phyloP scores from a whole-genome alignment of 1,284 basidiomycete species.

The Leucoagaricus sp. region DNA sequence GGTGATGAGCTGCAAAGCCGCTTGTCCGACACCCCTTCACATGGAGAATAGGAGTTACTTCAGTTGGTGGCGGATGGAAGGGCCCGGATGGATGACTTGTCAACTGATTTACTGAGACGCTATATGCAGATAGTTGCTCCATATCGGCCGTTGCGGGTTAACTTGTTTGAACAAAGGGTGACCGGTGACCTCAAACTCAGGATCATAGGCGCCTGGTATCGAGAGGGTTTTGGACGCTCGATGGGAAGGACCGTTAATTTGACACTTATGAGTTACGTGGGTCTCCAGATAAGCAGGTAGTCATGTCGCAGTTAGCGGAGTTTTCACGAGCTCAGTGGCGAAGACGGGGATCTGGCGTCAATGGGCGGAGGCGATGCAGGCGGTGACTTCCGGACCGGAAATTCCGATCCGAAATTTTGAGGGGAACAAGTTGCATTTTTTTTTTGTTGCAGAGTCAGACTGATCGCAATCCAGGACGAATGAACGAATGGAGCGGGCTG shows the following conservation, averaged over 20 bases:
- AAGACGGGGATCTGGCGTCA: neutral
- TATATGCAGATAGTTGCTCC: neutral
- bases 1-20: neutral
- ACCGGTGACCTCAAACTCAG: neutral
- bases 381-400: neutral
- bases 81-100: neutral
- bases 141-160: neutral
- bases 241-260: neutral
- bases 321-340: neutral
- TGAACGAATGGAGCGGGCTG: neutral
- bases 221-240: neutral
- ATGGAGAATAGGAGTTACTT: neutral
- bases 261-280: neutral
- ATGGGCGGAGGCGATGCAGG: neutral
- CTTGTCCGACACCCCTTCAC: neutral
- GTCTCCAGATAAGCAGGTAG: neutral
- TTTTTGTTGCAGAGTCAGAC: neutral
- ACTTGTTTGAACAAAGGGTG: neutral
- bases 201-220: too few relatives aligned
- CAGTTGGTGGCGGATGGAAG: neutral
- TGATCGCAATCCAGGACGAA: neutral
- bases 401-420: neutral
- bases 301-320: neutral
- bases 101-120: neutral
- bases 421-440: constrained; percentile 1